Evolutionary conservation across 495 filamentous ascomycete genomes (phyloP).

Genomic region (Durotheca rogersii): DNA sequence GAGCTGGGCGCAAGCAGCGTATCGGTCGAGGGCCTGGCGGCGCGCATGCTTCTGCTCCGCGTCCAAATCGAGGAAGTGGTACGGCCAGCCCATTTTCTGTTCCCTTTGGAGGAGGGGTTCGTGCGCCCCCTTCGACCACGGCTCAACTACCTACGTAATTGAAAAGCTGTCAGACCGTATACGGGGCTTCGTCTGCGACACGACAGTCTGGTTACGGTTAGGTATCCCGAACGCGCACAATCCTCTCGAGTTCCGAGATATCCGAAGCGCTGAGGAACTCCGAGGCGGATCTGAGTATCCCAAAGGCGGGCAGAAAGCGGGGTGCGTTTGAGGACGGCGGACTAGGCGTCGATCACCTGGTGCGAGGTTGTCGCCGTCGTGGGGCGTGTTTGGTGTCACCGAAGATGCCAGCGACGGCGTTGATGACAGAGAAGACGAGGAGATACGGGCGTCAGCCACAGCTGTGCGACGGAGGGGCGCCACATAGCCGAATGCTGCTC

Average conservation of each 20-base stretch:
- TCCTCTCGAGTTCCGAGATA: no score
- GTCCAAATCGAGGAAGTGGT: slow-evolving; percentile 58
- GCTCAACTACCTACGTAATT: no score
- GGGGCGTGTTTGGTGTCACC: slow-evolving; percentile 1
- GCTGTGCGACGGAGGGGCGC: slow-evolving; percentile 7
- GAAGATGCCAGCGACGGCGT: neutral
- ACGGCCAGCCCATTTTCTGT: slow-evolving; percentile 58
- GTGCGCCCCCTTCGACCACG: no score
- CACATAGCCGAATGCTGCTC: slow-evolving; percentile 7
- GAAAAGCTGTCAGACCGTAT: no score
- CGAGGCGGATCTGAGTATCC: no score
- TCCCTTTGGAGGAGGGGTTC: neutral
- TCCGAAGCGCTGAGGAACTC: no score
- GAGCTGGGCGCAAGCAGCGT: slow-evolving; percentile 62
- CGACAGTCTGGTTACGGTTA: no score
- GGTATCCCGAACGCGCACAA: no score
- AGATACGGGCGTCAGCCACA: slow-evolving; percentile 28
- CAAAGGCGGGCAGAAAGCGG: no score
- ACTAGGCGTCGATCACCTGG: neutral
- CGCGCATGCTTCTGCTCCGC: slow-evolving; percentile 55
- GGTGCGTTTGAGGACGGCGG: no score
- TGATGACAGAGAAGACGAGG: neutral
- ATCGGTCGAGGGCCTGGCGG: slow-evolving; percentile 58
- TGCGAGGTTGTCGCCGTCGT: neutral
- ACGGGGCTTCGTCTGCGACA: no score